These are phyloP conservation scores for Theileria parva DNA, from an alignment of 169 alveolate genomes.

Conservation along the genomic window DNA sequence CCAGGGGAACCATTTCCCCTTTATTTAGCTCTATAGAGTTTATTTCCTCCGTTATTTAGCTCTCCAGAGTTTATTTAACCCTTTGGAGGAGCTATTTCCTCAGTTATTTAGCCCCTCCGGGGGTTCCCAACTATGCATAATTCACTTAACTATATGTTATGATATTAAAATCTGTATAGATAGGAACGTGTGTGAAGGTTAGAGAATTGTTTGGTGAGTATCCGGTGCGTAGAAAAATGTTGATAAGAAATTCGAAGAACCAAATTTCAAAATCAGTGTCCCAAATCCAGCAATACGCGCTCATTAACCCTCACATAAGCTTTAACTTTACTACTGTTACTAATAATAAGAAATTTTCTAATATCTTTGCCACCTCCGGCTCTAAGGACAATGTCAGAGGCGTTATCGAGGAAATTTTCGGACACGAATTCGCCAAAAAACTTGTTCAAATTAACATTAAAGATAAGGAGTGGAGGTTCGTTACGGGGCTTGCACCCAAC, in stretches of 20 bases:
- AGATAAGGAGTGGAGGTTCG: conserved; percentile 53
- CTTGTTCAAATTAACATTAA: conserved; percentile 54
- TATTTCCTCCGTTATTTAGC: not conserved
- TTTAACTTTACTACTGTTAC: conserved; percentile 38
- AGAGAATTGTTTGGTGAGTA: conserved; percentile 51
- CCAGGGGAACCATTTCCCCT: no score
- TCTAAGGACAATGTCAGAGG: conserved; percentile 50
- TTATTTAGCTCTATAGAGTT: no score
- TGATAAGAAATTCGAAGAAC: conserved; percentile 32
- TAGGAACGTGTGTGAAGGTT: conserved; percentile 62
- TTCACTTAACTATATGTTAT: not conserved
- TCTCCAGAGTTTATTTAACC: not conserved
- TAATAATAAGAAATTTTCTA: conserved; percentile 22
- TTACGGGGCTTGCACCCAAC: not conserved
- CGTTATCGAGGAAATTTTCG: conserved; percentile 62
- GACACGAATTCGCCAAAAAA: conserved; percentile 59
- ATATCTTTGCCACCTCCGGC: conserved; percentile 58
- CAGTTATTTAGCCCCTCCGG: conserved; percentile 8
- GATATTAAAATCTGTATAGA: conserved; percentile 13
- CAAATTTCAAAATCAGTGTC: conserved; percentile 28
- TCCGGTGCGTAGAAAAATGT: conserved; percentile 54
- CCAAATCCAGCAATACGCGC: conserved; percentile 62
- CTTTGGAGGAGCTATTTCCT: not conserved
- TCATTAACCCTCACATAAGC: conserved; percentile 53
- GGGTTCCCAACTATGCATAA: no score